Conservation (phyloP, 345 rosid genomes). For the Aquilaria sinensis region DNA sequence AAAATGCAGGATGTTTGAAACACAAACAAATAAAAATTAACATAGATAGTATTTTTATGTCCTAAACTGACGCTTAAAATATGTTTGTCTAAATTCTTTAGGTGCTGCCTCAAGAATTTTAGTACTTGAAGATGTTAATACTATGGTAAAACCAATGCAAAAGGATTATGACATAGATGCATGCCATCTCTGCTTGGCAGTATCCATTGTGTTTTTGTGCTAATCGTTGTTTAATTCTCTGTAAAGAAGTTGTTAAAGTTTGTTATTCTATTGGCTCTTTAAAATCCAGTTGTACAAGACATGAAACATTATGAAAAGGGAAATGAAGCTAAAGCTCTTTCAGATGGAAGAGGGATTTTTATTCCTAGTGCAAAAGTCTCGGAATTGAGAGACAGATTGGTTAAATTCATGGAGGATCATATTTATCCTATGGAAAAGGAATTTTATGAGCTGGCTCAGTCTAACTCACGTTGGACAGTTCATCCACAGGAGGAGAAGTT, state of each 20-base stretch:
- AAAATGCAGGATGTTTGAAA: too few species aligned
- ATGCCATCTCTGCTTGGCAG: slow-evolving; percentile 3
- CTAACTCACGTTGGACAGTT: slow-evolving; percentile 70
- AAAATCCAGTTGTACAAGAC: slow-evolving; percentile 28
- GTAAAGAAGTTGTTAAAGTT: slow-evolving; percentile 1
- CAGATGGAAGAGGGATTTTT: slow-evolving; percentile 59
- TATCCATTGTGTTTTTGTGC: not conserved
- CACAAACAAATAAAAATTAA: too few species aligned
- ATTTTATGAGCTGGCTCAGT: slow-evolving; percentile 70
- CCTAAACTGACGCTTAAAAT: too few species aligned
- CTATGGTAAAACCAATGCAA: too few species aligned
- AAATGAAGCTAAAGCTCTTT: slow-evolving; percentile 27
- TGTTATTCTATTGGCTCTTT: slow-evolving; percentile 1
- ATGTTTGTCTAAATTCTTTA: too few species aligned
- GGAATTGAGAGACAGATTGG: slow-evolving; percentile 56
- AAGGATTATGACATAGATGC: slow-evolving; percentile 2
- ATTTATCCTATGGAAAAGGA: slow-evolving; percentile 80
- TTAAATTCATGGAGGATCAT: slow-evolving; percentile 86
- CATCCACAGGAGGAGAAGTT: slow-evolving; percentile 93
- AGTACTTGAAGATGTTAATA: too few species aligned
- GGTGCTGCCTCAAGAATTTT: too few species aligned
- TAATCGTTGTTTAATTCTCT: not conserved
- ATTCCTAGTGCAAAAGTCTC: slow-evolving; percentile 60
- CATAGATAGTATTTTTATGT: too few species aligned
- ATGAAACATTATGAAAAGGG: slow-evolving; percentile 16